Evolutionary conservation across 345 rosid species (phyloP), one percentile per base, ranked within the genome.

Genomic region (Moringa oleifera): DNA sequence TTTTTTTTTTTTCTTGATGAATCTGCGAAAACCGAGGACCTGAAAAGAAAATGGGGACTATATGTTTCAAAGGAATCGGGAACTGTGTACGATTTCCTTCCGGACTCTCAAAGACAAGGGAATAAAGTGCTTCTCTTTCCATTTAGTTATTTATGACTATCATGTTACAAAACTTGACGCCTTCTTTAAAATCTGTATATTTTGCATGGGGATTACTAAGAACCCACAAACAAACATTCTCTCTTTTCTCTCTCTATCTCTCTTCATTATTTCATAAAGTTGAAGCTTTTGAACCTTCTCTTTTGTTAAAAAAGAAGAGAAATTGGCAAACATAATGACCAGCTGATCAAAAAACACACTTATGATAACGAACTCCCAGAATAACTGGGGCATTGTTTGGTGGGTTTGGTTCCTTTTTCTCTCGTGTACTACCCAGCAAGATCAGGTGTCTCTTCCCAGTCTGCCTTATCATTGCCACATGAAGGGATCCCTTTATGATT

Each of bases 81-180:
- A 80, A 73, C 74, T 69, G 82, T 75, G 82, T 77, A 68, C 77
- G 82, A 69, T 67, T 77, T 76, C 66, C 77, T 83, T 67, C 71
- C 77, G 67, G 72, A 68, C 77, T 71, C 77, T 53, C 66, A n/a
- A n/a, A 69, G 66, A 67, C 67, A 71, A 23, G 75, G n/a, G 83
- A 76, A 78, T 79, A 79, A 78, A 78, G 86, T 20, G 71, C 55
- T 53, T 53, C 68, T 61, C 65, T 66, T 63, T 62, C 24, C 51
- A 12, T 65, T 64, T 28, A 19, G 20, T 61, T 53, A 10, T 53
- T 21, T 56, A 47, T 55, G 20, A n/a, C 24, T 13, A 23, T 8
- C 12, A 37, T 49, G 22, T 45, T 25, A 31, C 20, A n/a, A 22
- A 24, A 66, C 55, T 55, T 23, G 70, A 60, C 22, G 74, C 61